phyloP scores from a whole-genome alignment of 129 eudicot species.

The Centrapalus pauciflorus region DNA sequence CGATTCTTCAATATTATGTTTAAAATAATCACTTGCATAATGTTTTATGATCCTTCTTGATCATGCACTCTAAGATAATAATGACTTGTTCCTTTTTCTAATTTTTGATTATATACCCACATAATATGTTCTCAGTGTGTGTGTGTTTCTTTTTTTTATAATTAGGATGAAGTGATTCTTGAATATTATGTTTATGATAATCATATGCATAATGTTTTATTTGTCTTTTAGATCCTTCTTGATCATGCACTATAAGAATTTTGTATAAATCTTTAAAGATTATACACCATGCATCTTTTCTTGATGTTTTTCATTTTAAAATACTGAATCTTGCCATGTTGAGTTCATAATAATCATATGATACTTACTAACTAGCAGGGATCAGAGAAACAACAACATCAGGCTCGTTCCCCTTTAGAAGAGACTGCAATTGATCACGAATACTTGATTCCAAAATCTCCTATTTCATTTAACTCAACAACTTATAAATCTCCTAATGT shows the following conservation, averaged over 20 bases:
- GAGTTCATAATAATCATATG: conserved; percentile 15
- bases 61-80: background rate
- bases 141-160: background rate
- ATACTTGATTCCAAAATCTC: conserved; percentile 61
- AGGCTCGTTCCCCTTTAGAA: conserved; percentile 50
- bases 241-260: background rate
- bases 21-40: background rate
- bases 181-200: background rate
- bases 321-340: background rate
- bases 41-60: background rate
- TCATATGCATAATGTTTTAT: background rate
- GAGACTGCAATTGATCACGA: conserved; percentile 45
- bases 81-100: background rate
- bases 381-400: conserved; percentile 40
- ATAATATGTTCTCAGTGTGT: background rate
- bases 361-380: conserved; percentile 52
- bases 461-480: conserved; percentile 42
- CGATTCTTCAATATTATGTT: background rate
- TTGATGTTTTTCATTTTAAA: background rate
- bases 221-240: background rate
- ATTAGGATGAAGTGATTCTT: background rate
- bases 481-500: conserved; percentile 41
- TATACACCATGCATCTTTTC: background rate
- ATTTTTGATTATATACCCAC: background rate
- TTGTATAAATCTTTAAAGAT: background rate